Evolutionary conservation across 2,329 filamentous ascomycete species (phyloP), one percentile per base, ranked within the genome.

Genomic region (Hansfordia pulvinata): DNA sequence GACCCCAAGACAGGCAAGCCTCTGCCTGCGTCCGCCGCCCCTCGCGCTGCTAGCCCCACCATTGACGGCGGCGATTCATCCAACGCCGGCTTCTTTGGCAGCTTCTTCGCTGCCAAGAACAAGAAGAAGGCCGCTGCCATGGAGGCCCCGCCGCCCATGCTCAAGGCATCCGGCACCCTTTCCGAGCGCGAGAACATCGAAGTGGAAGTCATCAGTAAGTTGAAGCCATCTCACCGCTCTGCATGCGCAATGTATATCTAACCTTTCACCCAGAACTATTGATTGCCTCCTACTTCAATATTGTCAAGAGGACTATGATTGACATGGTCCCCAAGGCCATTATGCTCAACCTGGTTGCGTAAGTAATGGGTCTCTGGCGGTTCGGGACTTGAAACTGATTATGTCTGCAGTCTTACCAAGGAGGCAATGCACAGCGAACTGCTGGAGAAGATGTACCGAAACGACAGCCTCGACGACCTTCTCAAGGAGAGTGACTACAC

Each of bases 71-170:
- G 52, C 34, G 52, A 47, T 26, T 15, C 12, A 19, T 38, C 53
- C 28, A 82, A 82, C 47, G 62, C 68, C 33, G 85, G 88, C 19
- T 98, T 98, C 69, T 98, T 98, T 44, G 90, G 90, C 41, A 93
- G 83, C 46, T 98, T 98, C 70, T 98, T 94, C 50, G 84, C 90
- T 8, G 86, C 83, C 48, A 98, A 96, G 72, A 98, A 96, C 63
- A 98, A 96, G 76, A 98, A 98, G 72, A 96, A 94, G 77, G 92
- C 93, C 60, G 90, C 90, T n/a, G 86, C 88, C 25, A 98, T 98
- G 90, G 90, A 98, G 52, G 67, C 90, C 10, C 90, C 90, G 20
- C 90, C 90, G 35, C 73, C 90, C 17, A 88, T 75, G 21, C 72
- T 98, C 31, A 98, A 94, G 63, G 90, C 90, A 18, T 93, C 84